phyloP scores from a whole-genome alignment of 305 asterid genomes.

The Fraxinus greggii region DNA sequence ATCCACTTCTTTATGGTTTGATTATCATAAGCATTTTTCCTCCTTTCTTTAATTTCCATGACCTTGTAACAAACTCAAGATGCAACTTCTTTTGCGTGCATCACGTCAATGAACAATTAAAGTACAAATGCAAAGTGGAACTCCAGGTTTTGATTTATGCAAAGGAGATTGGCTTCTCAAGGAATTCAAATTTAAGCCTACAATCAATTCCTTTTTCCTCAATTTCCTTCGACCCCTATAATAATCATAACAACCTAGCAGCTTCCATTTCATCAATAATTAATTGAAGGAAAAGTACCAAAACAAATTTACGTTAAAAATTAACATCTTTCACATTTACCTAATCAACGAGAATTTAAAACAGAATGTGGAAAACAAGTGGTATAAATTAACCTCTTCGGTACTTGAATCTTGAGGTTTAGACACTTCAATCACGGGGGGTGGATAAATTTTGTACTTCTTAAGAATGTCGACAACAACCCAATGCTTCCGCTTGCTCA shows the following conservation, averaged over 20 bases:
- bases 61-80: background rate
- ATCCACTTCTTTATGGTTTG: background rate
- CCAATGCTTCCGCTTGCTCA: constrained; percentile 83
- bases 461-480: constrained; percentile 77
- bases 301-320: background rate
- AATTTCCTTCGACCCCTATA: background rate
- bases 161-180: background rate
- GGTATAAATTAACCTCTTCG: background rate
- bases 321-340: background rate
- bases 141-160: background rate
- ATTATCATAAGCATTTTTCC: background rate
- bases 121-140: background rate
- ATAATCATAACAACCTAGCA: background rate
- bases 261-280: background rate
- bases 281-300: background rate
- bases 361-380: background rate
- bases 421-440: constrained; percentile 31
- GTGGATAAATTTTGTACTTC: constrained; percentile 62
- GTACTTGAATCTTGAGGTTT: constrained; percentile 27
- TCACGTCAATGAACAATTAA: background rate
- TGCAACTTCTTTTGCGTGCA: background rate
- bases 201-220: background rate
- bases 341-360: background rate
- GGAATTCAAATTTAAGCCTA: background rate
- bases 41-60: background rate